A percentile compares a stretch with the other conserved stretches of the same genome.
Evolutionary conservation across 495 filamentous ascomycete species (phyloP).

Genomic region (Penicillium egyptiacum): DNA sequence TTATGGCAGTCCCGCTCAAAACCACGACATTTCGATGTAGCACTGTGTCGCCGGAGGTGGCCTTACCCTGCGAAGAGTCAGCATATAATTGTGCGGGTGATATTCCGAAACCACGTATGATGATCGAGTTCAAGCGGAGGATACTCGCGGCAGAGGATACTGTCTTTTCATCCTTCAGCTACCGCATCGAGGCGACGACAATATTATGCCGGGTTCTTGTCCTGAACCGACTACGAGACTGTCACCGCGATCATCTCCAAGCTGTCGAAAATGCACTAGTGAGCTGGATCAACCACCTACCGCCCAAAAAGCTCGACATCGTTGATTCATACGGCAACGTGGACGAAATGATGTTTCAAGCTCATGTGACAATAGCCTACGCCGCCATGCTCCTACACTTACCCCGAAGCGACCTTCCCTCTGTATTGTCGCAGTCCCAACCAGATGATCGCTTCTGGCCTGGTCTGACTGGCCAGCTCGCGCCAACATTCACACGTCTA

Average conservation of each 20-base stretch:
- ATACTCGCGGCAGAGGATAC: constrained; percentile 40
- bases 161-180: constrained; percentile 43
- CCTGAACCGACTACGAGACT: constrained; percentile 37
- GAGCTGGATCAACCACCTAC: constrained; percentile 47
- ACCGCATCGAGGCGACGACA: constrained; percentile 43
- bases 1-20: constrained; percentile 35
- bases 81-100: constrained; percentile 29
- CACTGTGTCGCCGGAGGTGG: constrained; percentile 35
- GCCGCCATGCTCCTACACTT: constrained; percentile 46
- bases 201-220: constrained; percentile 41
- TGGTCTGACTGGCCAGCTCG: constrained; percentile 29
- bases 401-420: constrained; percentile 41
- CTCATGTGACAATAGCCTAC: constrained; percentile 42
- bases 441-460: constrained; percentile 33
- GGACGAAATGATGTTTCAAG: constrained; percentile 50
- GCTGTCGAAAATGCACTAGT: constrained; percentile 47
- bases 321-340: constrained; percentile 47
- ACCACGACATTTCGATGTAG: constrained; percentile 34
- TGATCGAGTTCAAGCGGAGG: constrained; percentile 38
- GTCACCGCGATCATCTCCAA: constrained; percentile 43
- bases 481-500: constrained; percentile 38
- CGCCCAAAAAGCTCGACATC: constrained; percentile 41
- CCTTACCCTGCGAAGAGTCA: constrained; percentile 42
- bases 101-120: constrained; percentile 32
- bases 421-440: constrained; percentile 27